Evolutionary conservation across 2,329 filamentous ascomycete species (phyloP).

Genomic region (Pseudocercospora fuligena): DNA sequence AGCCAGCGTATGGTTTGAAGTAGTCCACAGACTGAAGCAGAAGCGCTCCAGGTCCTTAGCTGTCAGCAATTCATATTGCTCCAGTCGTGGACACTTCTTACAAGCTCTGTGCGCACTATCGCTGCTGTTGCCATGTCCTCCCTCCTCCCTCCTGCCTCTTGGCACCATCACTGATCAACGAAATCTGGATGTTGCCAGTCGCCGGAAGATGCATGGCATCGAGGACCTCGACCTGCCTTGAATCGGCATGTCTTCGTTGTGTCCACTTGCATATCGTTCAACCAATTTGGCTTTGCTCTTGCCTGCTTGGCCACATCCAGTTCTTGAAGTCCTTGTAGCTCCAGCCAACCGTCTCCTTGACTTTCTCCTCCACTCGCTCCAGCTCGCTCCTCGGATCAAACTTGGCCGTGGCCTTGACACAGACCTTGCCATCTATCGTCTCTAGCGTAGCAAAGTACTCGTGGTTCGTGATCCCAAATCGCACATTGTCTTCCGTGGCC

Average conservation of each 20-base stretch:
- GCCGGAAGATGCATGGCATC: background rate
- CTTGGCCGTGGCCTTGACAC: slow-evolving; percentile 57
- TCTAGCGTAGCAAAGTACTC: slow-evolving; percentile 62
- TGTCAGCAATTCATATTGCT: background rate
- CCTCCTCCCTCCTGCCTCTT: background rate
- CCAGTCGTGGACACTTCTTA: background rate
- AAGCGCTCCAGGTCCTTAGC: too few species aligned
- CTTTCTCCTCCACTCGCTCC: slow-evolving; percentile 29
- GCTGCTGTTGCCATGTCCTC: background rate
- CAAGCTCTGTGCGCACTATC: background rate
- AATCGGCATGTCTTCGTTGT: background rate
- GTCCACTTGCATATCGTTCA: background rate
- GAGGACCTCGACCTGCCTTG: too few species aligned
- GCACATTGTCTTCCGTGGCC: slow-evolving; percentile 28
- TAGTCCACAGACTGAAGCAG: too few species aligned
- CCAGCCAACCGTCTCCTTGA: slow-evolving; percentile 29
- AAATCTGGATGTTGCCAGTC: background rate
- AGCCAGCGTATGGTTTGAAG: too few species aligned
- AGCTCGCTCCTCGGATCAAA: slow-evolving; percentile 33
- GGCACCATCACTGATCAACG: background rate
- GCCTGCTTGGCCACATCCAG: slow-evolving; percentile 41
- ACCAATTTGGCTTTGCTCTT: slow-evolving; percentile 23
- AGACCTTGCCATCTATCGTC: slow-evolving; percentile 58
- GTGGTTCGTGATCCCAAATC: slow-evolving; percentile 31
- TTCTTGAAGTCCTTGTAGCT: slow-evolving; percentile 38